These are phyloP conservation scores for Mortierella claussenii DNA, from an alignment of 192 early-diverging fungal species.

Conservation along the genomic window DNA sequence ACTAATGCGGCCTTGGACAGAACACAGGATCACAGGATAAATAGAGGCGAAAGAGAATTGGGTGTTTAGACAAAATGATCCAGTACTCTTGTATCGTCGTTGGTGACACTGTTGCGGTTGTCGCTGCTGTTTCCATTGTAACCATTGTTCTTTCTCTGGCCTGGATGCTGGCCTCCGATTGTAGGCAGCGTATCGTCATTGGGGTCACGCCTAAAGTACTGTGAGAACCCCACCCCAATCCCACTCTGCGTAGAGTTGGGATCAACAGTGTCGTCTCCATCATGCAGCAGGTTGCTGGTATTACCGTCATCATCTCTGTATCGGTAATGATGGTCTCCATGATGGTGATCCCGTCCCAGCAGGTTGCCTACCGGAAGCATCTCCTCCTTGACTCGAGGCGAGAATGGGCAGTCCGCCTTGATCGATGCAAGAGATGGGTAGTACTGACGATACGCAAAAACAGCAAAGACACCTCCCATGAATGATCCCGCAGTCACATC, in stretches of 20 bases:
- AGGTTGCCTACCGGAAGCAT: slow-evolving; percentile 10
- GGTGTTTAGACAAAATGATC: too few relatives aligned
- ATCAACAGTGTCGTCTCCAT: neutral
- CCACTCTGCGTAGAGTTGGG: neutral
- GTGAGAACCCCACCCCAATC: slow-evolving; percentile 9
- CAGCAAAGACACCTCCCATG: slow-evolving; percentile 68
- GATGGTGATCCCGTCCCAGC: neutral
- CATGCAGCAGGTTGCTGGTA: neutral
- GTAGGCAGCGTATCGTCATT: neutral
- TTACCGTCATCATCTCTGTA: slow-evolving; percentile 19
- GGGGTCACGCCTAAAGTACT: slow-evolving; percentile 18
- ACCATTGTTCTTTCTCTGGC: slow-evolving; percentile 5
- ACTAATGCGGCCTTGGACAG: too few relatives aligned
- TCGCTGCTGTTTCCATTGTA: neutral
- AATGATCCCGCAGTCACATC: slow-evolving; percentile 72
- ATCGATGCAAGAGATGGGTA: slow-evolving; percentile 58
- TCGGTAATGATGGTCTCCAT: neutral
- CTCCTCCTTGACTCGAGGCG: slow-evolving; percentile 29
- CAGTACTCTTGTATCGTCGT: too few relatives aligned
- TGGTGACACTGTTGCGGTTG: too few relatives aligned
- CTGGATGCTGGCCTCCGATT: neutral
- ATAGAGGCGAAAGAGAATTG: too few relatives aligned
- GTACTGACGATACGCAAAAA: slow-evolving; percentile 77
- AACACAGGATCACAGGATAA: too few relatives aligned
- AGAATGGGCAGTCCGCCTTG: slow-evolving; percentile 36